Conservation (phyloP, 495 filamentous ascomycete species). For the Aspergillus cristatus region DNA sequence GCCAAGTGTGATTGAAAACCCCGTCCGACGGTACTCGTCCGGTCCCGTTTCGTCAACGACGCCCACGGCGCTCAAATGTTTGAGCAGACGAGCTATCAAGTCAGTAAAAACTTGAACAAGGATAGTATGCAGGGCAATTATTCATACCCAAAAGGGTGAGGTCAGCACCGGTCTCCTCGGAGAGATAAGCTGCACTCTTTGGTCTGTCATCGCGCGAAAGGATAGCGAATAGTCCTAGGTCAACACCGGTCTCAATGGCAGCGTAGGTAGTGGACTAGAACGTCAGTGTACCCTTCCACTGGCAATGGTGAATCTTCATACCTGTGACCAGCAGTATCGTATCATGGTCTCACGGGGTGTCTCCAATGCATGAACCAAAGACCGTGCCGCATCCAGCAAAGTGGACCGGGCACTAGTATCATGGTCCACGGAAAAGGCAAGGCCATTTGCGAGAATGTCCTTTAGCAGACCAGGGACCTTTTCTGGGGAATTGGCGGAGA, state of each 20-base stretch:
- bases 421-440: slow-evolving; percentile 5
- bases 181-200: slow-evolving; percentile 20
- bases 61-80: slow-evolving; percentile 42
- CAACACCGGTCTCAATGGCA: slow-evolving; percentile 21
- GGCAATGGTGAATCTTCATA: background rate
- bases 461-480: slow-evolving; percentile 18
- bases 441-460: slow-evolving; percentile 13
- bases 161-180: slow-evolving; percentile 22
- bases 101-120: background rate
- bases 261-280: slow-evolving; percentile 19
- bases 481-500: slow-evolving; percentile 16
- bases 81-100: slow-evolving; percentile 27
- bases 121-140: background rate
- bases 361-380: slow-evolving; percentile 26
- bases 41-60: slow-evolving; percentile 33
- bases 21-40: slow-evolving; percentile 36
- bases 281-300: background rate
- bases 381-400: slow-evolving; percentile 21
- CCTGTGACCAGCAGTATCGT: slow-evolving; percentile 31
- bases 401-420: slow-evolving; percentile 12
- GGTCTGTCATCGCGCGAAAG: slow-evolving; percentile 24
- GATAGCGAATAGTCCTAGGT: slow-evolving; percentile 26
- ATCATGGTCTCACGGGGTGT: slow-evolving; percentile 36
- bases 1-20: slow-evolving; percentile 31
- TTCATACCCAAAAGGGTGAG: slow-evolving; percentile 20